phyloP scores from a whole-genome alignment of 768 basidiomycete species.

The Trametes sanguinea region DNA sequence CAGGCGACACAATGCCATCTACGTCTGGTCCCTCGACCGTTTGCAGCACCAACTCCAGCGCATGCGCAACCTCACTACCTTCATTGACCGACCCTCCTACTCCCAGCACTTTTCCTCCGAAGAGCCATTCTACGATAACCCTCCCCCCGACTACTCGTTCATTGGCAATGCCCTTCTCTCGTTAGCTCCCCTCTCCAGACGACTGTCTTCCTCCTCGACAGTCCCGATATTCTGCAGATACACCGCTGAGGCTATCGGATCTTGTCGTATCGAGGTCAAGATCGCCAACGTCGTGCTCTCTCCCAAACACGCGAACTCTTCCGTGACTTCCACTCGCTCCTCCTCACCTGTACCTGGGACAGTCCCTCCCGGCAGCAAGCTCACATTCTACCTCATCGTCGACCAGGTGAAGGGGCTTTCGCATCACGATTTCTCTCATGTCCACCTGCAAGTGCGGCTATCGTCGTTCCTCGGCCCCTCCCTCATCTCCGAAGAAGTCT shows the following conservation, averaged over 20 bases:
- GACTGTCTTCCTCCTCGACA: conserved; percentile 69
- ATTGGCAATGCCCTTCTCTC: conserved; percentile 87
- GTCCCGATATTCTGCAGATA: conserved; percentile 93
- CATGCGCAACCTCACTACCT: conserved; percentile 91
- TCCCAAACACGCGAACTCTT: conserved; percentile 59
- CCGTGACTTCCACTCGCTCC: conserved; percentile 67
- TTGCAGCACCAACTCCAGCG: conserved; percentile 87
- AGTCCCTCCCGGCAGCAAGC: conserved; percentile 74
- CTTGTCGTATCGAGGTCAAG: conserved; percentile 85
- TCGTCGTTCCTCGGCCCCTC: conserved; percentile 82
- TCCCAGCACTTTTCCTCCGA: conserved; percentile 92
- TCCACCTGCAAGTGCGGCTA: conserved; percentile 87
- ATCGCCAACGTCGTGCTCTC: conserved; percentile 70
- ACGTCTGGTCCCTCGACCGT: conserved; percentile 88
- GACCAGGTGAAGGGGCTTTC: conserved; percentile 89
- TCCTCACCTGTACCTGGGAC: conserved; percentile 72
- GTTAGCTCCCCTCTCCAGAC: conserved; percentile 76
- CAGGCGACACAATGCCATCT: conserved; percentile 81
- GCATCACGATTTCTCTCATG: conserved; percentile 82
- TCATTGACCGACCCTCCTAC: conserved; percentile 90
- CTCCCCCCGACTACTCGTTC: conserved; percentile 88
- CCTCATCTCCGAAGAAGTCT: conserved; percentile 75
- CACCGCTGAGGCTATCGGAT: conserved; percentile 93
- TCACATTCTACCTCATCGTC: conserved; percentile 82
- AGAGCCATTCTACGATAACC: conserved; percentile 89